These are phyloP conservation scores for Draba incana DNA, from an alignment of 345 rosid species.

Conservation along the genomic window DNA sequence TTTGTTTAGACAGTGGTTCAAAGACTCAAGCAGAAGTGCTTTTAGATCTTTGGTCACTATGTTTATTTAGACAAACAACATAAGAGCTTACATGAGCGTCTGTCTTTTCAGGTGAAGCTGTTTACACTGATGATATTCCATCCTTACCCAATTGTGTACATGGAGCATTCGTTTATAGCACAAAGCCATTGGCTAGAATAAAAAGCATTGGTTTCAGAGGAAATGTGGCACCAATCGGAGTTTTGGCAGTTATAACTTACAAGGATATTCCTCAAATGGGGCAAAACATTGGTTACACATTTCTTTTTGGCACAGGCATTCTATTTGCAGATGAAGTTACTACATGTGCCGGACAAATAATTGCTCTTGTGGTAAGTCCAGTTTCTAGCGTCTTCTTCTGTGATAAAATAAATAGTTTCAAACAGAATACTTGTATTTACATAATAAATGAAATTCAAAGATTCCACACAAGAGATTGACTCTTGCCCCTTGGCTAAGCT, in stretches of 20 bases:
- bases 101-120: constrained; percentile 77
- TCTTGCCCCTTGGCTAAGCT: too few relatives aligned
- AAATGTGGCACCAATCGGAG: constrained; percentile 48
- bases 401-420: too few relatives aligned
- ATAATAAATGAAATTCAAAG: too few relatives aligned
- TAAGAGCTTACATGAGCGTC: constrained; percentile 23
- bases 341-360: constrained; percentile 64
- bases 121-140: constrained; percentile 91
- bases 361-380: constrained; percentile 83
- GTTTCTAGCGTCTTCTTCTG: not conserved
- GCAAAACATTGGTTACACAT: constrained; percentile 65
- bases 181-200: constrained; percentile 66
- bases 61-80: constrained; percentile 4
- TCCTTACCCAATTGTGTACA: constrained; percentile 68
- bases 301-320: constrained; percentile 56
- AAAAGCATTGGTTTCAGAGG: constrained; percentile 54
- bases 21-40: constrained; percentile 15
- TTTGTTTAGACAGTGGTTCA: constrained; percentile 16
- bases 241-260: constrained; percentile 54
- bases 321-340: constrained; percentile 79
- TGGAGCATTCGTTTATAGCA: constrained; percentile 87
- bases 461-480: too few relatives aligned
- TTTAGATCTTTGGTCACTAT: constrained; percentile 4
- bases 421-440: too few relatives aligned
- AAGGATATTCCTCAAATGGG: constrained; percentile 75